Evolutionary conservation across 1,139 yeast species (phyloP), one percentile per base, ranked within the genome.

Genomic region (Saccharomyces hybrid): DNA sequence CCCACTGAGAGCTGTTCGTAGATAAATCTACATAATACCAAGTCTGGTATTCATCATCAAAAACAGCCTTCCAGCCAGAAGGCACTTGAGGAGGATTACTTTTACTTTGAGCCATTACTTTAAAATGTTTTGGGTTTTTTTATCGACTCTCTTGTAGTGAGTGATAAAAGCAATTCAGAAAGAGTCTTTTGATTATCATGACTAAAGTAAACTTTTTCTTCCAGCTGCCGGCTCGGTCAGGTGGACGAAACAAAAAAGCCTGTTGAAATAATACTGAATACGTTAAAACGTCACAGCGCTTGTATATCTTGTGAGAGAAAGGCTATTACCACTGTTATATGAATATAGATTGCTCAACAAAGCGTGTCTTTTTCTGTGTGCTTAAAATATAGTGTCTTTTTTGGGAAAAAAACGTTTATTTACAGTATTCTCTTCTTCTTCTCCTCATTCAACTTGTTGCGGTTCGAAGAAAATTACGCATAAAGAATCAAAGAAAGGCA

Each of bases 1-100:
- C 96, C 98, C 98, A 91, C 70, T 89, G 97, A 0, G 97, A 88
- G 61, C 81, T 75, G 58, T 87, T 85, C n/a, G 88, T 80, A 16
- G 76, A 64, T 61, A 86, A 73, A 64, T 90, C 77, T 26, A 91
- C 96, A 65, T 84, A 91, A 70, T 78, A 86, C 82, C 84, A 85
- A 20, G 88, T 84, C 60, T 81, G 79, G 73, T 91, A 91, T 60
- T 85, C 80, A 13, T 83, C 84, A 69, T 91, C 98, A 71, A 79
- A 90, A 55, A 86, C 86, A 11, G 97, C 95, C 47, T 84, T 72
- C 97, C 97, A 91, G 3, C 97, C 97, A 5, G 74, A 73, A 5
- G 91, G 90, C 6, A 84, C 88, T 0, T 60, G 64, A 2, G 91
- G 90, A 30, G 72, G 63, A 44, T 60, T 58, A 34, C 57, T 56